Base-by-base conservation (phyloP, 2,329 filamentous ascomycete species). In the Venturia effusa region DNA sequence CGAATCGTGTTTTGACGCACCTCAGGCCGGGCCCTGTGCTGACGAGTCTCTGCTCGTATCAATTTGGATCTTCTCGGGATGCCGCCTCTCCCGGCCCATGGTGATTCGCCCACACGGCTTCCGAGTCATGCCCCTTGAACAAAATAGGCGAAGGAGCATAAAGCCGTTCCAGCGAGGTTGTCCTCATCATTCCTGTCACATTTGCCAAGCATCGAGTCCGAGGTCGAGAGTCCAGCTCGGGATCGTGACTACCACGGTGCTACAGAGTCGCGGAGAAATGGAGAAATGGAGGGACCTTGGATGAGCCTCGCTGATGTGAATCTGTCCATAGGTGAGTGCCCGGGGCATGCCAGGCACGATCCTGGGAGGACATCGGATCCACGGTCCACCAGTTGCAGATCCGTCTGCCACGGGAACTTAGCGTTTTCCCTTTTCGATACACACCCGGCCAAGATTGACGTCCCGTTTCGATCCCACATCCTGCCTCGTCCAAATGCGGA, bases 401-500 rank as follows among this genome's bases (percentile, higher is more conserved):
- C n/a, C n/a, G n/a, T n/a, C 51, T 57, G 51, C 30, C 51, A 57
- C 30, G 19, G 51, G 15, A 22, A 6, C 5, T 17, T 30, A 57
- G 51, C 51, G 11, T 57, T 57, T 4, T 34, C 51, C 51, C 15
- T 57, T 57, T 57, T 34, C 27, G 51, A 57, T 22, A 13, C 51
- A 30, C 3, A 32, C 15, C 27, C 51, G 27, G 51, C 19, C 15
- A 34, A 30, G 51, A n/a, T 57, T 6, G 27, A 22, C 51, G 30
- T 57, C 51, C 51, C 51, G 51, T 34, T 57, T 57, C 51, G 15
- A 57, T 57, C 51, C 51, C 13, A 34, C 27, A 57, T 57, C 51
- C 51, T 34, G 30, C 8, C 51, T 1, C 7, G 1, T 19, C 51
- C 51, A 57, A 17, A 57, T 24, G 34, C 51, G 34, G 51, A 32